phyloP scores from a whole-genome alignment of 495 filamentous ascomycete species.

The Cladorrhinum samala region DNA sequence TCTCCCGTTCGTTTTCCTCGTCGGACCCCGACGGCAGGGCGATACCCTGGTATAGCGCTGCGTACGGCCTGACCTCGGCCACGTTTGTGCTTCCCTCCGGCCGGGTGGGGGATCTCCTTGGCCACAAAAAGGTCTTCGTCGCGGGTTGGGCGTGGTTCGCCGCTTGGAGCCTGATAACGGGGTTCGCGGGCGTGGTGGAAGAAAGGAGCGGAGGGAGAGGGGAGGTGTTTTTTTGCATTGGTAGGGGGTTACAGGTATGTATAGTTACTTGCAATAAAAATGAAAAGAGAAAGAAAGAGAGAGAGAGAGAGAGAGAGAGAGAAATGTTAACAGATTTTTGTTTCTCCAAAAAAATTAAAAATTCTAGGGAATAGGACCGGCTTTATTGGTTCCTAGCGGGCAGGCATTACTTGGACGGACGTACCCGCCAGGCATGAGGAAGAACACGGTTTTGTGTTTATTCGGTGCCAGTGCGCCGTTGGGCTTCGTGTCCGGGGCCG shows the following conservation, averaged over 20 bases:
- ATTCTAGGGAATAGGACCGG: constrained; percentile 52
- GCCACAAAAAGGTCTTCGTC: constrained; percentile 60
- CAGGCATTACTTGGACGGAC: constrained; percentile 53
- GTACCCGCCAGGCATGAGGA: constrained; percentile 47
- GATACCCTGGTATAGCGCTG: constrained; percentile 32
- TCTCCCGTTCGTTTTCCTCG: constrained; percentile 40
- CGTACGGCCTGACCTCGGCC: constrained; percentile 58
- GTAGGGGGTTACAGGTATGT: constrained; percentile 46
- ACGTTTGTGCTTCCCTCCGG: constrained; percentile 65
- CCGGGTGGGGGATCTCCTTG: constrained; percentile 60
- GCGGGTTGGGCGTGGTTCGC: constrained; percentile 58
- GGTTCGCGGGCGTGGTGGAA: constrained; percentile 38
- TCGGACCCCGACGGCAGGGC: constrained; percentile 37
- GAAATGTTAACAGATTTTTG: too few relatives aligned
- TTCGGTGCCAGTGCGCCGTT: constrained; percentile 58
- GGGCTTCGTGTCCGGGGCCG: constrained; percentile 47
- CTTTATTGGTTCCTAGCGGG: constrained; percentile 55
- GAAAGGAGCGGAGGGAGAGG: constrained; percentile 5
- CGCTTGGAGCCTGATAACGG: constrained; percentile 57
- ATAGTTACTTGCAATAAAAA: too few relatives aligned
- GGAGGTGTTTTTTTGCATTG: constrained; percentile 52
- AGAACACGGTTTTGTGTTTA: constrained; percentile 54
- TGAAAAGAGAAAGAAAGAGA: too few relatives aligned
- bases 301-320: too few relatives aligned
- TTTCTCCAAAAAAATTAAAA: too few relatives aligned